Conservation (phyloP, 2,329 filamentous ascomycete species). For the Geoglossum cookeanum region DNA sequence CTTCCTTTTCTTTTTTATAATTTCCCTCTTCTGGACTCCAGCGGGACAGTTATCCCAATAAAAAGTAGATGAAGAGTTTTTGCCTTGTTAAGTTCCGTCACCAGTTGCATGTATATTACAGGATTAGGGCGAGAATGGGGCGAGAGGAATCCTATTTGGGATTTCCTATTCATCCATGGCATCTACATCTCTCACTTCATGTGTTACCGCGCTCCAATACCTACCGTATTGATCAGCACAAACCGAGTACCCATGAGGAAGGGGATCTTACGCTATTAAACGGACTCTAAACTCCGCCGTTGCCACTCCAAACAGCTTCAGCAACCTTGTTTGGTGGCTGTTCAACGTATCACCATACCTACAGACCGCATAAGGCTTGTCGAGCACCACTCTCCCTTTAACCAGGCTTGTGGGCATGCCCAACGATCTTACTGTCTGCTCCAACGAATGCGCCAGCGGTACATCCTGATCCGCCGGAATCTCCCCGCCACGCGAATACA, state of each 20-base stretch:
- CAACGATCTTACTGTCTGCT: conserved; percentile 76
- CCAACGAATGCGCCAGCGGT: conserved; percentile 68
- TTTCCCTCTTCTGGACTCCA: background rate
- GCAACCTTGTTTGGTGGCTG: conserved; percentile 73
- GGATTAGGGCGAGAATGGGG: background rate
- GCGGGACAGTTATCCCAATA: background rate
- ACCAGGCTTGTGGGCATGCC: conserved; percentile 78
- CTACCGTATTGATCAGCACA: conserved; percentile 18
- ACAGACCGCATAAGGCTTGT: conserved; percentile 57
- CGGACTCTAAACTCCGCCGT: conserved; percentile 79
- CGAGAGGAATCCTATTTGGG: background rate
- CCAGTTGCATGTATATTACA: conserved; percentile 1
- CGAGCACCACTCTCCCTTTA: conserved; percentile 70
- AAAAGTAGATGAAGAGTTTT: background rate
- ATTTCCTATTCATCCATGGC: conserved; percentile 24
- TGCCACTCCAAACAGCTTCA: conserved; percentile 86
- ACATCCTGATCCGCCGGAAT: conserved; percentile 66
- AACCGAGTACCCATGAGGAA: background rate
- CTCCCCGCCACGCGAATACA: conserved; percentile 64
- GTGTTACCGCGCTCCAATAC: conserved; percentile 42
- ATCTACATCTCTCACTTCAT: conserved; percentile 38
- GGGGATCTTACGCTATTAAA: conserved; percentile 44
- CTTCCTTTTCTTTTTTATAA: background rate
- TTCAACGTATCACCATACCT: conserved; percentile 70
- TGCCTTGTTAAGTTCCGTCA: background rate